These are phyloP conservation scores for Schizonepeta tenuifolia DNA, from an alignment of 257 asterid species.

Conservation along the genomic window DNA sequence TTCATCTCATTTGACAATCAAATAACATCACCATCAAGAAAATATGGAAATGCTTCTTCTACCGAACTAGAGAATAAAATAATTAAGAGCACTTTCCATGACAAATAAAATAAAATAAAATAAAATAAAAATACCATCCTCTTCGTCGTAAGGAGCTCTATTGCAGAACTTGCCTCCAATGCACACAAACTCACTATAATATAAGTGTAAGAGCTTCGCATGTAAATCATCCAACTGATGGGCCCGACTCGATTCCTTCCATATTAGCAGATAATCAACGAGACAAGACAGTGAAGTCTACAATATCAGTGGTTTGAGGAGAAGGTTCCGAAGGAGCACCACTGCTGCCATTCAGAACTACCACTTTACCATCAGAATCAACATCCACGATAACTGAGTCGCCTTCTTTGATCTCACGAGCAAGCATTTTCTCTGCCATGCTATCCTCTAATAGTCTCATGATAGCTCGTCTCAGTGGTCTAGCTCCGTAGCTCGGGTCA, in stretches of 20 bases:
- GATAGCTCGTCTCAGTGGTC: conserved; percentile 83
- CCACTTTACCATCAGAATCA: conserved; percentile 64
- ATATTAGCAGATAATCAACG: not conserved
- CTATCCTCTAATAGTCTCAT: conserved; percentile 78
- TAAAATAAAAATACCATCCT: not conserved
- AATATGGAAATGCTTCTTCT: too few species aligned
- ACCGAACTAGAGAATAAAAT: too few species aligned
- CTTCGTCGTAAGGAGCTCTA: not conserved
- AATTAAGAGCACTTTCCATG: not conserved
- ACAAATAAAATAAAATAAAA: too few species aligned
- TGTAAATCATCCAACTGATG: not conserved
- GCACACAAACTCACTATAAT: not conserved
- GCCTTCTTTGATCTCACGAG: conserved; percentile 66
- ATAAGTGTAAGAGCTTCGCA: not conserved
- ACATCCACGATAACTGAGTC: conserved; percentile 67
- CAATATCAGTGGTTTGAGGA: conserved; percentile 48
- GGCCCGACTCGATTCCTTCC: not conserved
- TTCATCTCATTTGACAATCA: not conserved
- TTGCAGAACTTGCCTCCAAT: not conserved
- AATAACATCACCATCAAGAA: not conserved
- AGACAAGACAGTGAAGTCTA: conserved; percentile 27
- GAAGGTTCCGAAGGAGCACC: conserved; percentile 49
- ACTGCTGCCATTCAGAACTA: conserved; percentile 58
- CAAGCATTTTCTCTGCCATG: conserved; percentile 87
- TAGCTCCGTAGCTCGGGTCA: conserved; percentile 79